Conservation (phyloP, 768 basidiomycete genomes). For the Phanerodontia chrysosporium region DNA sequence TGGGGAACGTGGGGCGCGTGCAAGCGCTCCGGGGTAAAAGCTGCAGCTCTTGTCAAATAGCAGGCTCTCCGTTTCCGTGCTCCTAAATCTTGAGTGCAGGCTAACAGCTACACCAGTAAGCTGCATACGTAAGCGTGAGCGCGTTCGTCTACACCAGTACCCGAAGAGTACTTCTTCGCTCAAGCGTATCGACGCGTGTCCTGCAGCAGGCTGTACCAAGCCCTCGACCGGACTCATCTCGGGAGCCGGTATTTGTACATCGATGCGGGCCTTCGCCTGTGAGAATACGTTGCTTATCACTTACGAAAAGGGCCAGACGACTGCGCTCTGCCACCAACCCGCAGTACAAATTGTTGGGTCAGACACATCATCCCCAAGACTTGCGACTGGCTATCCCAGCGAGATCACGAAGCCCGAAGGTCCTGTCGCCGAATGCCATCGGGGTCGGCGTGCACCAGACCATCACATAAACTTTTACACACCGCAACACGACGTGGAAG, state of each 20-base stretch:
- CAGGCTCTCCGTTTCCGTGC: no score
- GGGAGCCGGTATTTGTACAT: not conserved
- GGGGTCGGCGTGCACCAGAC: no score
- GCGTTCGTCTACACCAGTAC: not conserved
- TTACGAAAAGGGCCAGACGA: not conserved
- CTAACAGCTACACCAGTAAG: not conserved
- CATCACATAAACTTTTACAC: no score
- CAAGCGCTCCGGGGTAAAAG: not conserved
- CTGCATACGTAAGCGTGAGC: not conserved
- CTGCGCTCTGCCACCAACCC: not conserved
- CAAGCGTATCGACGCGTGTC: not conserved
- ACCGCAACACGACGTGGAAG: no score
- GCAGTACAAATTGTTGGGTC: not conserved
- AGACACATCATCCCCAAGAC: not conserved
- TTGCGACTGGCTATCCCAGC: not conserved
- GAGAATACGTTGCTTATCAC: not conserved
- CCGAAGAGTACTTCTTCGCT: not conserved
- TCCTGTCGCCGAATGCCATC: not conserved
- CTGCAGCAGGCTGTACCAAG: not conserved
- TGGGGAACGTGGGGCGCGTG: not conserved
- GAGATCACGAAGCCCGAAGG: not conserved
- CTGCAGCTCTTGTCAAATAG: not conserved
- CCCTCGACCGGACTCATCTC: not conserved
- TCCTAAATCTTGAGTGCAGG: not conserved
- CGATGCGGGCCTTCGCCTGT: not conserved